Evolutionary conservation across 176 grass and related monocot genomes (phyloP), one percentile per base, ranked within the genome.

Genomic region (Rhynchospora pubera): DNA sequence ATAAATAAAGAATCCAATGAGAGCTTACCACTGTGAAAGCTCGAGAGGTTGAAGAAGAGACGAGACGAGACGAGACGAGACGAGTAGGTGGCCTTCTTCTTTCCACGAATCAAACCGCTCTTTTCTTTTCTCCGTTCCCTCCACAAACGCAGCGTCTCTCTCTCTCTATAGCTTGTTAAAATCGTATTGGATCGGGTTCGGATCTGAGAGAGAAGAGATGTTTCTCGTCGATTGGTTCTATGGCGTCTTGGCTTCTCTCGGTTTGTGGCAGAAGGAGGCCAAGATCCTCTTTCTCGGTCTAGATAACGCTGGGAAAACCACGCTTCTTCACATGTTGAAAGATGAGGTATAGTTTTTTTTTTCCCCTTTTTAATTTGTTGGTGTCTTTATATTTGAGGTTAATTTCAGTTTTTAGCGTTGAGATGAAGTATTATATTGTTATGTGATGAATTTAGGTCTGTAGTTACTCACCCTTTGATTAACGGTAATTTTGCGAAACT

Each of bases 281-380:
- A 39, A 39, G 4, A 39, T 39, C 34, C 34, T 39, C 34, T 39
- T 39, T 39, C 34, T 39, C 34, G 34, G 34, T 39, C 4, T 88
- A 10, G 86, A 88, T 64, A 88, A 88, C 53, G 82, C 86, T 2
- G 86, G 82, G 18, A 88, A 88, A 59, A 88, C 86, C 15, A 88
- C 86, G 22, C 86, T 88, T 59, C 86, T 88, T 72, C 82, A 88
- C 86, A 88, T 88, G 86, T 77, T 88, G 8, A 88, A 88, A 70
- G 86, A 88, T 30, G 86, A 88, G 86, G 86, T 88, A 23, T 65
- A 24, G 26, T 39, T 39, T 39, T 39, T 39, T 39, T 39, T 39
- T 39, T n/a, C n/a, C n/a, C n/a, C n/a, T 39, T 39, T 19, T 61
- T 78, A 61, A 43, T n/a, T 39, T 80, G 50, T 23, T 45, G 13